Percentiles rank a stretch among this genome's conserved stretches.
Evolutionary conservation across 257 asterid genomes (phyloP).

Genomic region (Solanum appendiculatum): DNA sequence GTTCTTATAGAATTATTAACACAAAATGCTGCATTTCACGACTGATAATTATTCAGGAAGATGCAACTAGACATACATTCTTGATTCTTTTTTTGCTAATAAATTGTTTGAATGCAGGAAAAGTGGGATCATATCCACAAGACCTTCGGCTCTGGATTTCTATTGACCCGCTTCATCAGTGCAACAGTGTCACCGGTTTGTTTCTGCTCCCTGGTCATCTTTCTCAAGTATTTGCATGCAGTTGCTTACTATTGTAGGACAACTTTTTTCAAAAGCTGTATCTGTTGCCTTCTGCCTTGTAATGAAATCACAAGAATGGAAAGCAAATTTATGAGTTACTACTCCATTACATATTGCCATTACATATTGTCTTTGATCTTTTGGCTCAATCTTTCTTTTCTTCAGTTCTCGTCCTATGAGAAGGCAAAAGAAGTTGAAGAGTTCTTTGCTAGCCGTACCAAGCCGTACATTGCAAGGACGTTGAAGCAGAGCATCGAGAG

Average conservation of each 20-base stretch:
- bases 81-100: background rate
- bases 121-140: constrained; percentile 68
- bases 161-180: constrained; percentile 62
- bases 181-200: constrained; percentile 75
- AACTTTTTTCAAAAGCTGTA: background rate
- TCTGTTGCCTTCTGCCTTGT: background rate
- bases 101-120: constrained; percentile 32
- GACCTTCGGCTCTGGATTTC: constrained; percentile 83
- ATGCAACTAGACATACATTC: background rate
- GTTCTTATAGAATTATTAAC: background rate
- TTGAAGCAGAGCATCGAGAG: constrained; percentile 85
- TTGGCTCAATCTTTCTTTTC: background rate
- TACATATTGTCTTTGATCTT: background rate
- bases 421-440: constrained; percentile 69
- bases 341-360: no score
- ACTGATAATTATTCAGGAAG: background rate
- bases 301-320: background rate
- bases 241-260: background rate
- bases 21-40: background rate
- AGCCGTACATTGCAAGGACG: constrained; percentile 75
- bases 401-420: constrained; percentile 59
- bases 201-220: background rate
- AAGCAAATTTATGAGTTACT: background rate
- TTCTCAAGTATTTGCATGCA: background rate
- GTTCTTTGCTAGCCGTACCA: constrained; percentile 67